Percentiles rank a stretch among this genome's conserved stretches.
These are phyloP conservation scores for Fusarium hainanense DNA, from an alignment of 2,329 filamentous ascomycete species.

Conservation along the genomic window DNA sequence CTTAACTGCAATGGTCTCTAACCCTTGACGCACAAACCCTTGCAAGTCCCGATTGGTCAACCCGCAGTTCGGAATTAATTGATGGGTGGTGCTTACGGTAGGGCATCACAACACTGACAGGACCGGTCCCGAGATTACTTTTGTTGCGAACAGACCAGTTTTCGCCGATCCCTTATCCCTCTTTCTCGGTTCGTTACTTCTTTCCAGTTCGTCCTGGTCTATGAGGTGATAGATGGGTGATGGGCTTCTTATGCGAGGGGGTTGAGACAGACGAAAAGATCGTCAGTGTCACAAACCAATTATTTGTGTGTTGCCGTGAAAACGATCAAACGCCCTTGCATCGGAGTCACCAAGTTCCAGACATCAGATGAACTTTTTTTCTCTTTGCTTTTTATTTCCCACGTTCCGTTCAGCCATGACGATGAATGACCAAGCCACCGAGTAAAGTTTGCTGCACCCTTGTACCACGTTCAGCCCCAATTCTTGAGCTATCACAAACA, in stretches of 20 bases:
- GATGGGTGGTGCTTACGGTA: not conserved
- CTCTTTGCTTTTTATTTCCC: not conserved
- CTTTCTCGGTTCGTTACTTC: too few relatives aligned
- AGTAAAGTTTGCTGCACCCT: not conserved
- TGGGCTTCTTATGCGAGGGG: conserved; percentile 24
- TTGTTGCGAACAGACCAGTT: not conserved
- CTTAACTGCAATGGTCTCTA: conserved; percentile 3
- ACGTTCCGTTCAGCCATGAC: not conserved
- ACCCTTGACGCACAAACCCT: not conserved
- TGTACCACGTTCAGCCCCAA: not conserved
- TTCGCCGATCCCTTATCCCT: conserved; percentile 33
- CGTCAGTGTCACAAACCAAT: not conserved
- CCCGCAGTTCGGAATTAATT: conserved; percentile 23
- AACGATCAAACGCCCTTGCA: conserved; percentile 24
- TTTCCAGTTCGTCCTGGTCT: not conserved
- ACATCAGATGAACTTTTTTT: not conserved
- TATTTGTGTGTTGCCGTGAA: not conserved
- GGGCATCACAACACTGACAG: not conserved
- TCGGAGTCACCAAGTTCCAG: not conserved
- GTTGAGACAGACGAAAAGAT: conserved; percentile 29
- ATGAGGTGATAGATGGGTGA: not conserved
- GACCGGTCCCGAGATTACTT: not conserved
- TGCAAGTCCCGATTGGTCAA: conserved; percentile 30
- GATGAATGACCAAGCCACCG: not conserved
- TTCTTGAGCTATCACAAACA: not conserved